Evolutionary conservation across 768 basidiomycete species (phyloP), one percentile per base, ranked within the genome.

Genomic region (Naematelia aurantialba): DNA sequence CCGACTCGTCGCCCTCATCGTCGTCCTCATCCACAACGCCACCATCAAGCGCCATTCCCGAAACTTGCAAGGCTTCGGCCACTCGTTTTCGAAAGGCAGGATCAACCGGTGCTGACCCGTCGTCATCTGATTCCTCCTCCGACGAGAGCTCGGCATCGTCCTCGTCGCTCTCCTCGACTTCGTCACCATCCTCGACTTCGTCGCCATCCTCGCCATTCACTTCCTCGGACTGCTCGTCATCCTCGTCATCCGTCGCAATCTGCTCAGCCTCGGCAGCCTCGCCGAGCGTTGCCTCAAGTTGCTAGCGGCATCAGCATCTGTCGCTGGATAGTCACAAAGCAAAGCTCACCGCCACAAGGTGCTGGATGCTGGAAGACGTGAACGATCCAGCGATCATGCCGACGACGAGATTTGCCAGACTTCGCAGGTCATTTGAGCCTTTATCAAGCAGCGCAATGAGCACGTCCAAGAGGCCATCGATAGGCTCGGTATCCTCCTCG

Each of bases 381-480:
- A 87, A 84, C 3, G 82, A 80, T 17, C 83, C 80, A 22, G 88
- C 85, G 24, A 94, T 78, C 51, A 88, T 80, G 13, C 84, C 82
- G 70, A 97, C 93, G 4, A 85, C 85, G 65, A 89, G 84, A 52
- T 87, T 91, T 4, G 87, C 88, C 24, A 91, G 80, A 1, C 85
- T 83, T 29, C 91, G 85, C 78, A 88, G 81, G 74, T 88, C 93
- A 42, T 85, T 83, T 3, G 86, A 88, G 1, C 87, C 85, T 58
- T 87, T 84, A 73, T 97, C 91, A 34, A 99, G 78, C 70, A 89
- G 87, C 4, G 90, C 90, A 49, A 99, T 89, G 51, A 97, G 84
- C n/a, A 83, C 82, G 72, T 97, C 92, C 30, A 93, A 85, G 42
- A 97, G 81, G 45, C 91, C 78, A 61, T 96, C 91, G 55, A 93